A percentile compares a stretch with the other conserved stretches of the same genome.
These are phyloP conservation scores for Termitomyces sp. DNA, from an alignment of 768 basidiomycete genomes.

Conservation along the genomic window DNA sequence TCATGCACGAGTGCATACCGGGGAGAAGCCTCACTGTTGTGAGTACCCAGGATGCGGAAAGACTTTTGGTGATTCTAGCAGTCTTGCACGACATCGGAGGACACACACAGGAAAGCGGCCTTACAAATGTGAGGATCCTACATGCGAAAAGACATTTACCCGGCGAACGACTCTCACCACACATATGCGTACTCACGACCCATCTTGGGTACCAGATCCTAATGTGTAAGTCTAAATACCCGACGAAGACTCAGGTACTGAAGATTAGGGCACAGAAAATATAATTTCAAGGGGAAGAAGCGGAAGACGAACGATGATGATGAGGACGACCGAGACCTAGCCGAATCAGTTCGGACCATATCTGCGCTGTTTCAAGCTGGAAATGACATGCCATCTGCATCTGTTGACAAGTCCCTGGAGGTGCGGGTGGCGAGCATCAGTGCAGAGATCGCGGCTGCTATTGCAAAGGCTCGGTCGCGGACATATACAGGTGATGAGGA, in stretches of 20 bases:
- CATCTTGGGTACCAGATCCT: constrained; percentile 80
- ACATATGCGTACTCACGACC: constrained; percentile 87
- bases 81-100: constrained; percentile 85
- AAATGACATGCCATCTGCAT: constrained; percentile 22
- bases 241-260: background rate
- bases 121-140: constrained; percentile 79
- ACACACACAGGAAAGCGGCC: constrained; percentile 86
- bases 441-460: constrained; percentile 74
- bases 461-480: constrained; percentile 67
- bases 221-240: constrained; percentile 51
- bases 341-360: constrained; percentile 70
- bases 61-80: constrained; percentile 89
- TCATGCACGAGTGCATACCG: constrained; percentile 85
- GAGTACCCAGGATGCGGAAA: constrained; percentile 85
- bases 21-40: constrained; percentile 89
- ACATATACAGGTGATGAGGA: constrained; percentile 45
- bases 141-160: constrained; percentile 85
- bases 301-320: constrained; percentile 46
- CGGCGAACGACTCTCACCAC: constrained; percentile 79
- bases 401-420: constrained; percentile 48
- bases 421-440: constrained; percentile 72
- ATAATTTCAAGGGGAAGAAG: constrained; percentile 74
- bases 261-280: constrained; percentile 43
- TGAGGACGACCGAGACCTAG: constrained; percentile 59
- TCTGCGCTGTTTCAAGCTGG: constrained; percentile 61